These are phyloP conservation scores for maize (Zea mays) DNA, from an alignment of 176 grass and related monocot genomes.

Conservation along the genomic window DNA sequence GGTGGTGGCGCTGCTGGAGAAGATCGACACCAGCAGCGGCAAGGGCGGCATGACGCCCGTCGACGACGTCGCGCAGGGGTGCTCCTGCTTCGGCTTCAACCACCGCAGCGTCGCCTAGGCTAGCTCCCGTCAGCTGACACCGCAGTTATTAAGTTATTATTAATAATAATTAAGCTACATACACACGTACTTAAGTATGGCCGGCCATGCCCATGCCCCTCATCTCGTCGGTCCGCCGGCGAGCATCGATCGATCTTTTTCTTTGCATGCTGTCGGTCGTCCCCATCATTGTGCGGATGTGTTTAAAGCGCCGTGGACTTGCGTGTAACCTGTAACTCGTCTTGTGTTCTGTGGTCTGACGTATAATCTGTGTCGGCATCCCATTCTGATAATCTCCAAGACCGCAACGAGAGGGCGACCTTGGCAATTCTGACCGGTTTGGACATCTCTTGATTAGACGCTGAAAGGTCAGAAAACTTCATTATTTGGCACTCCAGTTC, in stretches of 20 bases:
- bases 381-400: too few species aligned
- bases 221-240: neutral
- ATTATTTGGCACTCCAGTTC: too few species aligned
- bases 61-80: slow-evolving; percentile 33
- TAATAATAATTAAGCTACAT: slow-evolving; percentile 12
- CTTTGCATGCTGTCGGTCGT: neutral
- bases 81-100: slow-evolving; percentile 58
- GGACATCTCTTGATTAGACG: too few species aligned
- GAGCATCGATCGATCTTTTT: neutral
- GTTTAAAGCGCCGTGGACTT: too few species aligned
- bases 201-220: too few species aligned
- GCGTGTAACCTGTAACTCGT: neutral
- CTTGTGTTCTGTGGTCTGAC: neutral
- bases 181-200: neutral
- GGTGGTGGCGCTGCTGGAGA: slow-evolving; percentile 78
- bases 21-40: slow-evolving; percentile 49
- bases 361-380: neutral
- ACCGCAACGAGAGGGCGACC: too few species aligned
- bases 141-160: neutral
- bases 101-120: slow-evolving; percentile 15
- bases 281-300: neutral
- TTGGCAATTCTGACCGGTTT: too few species aligned
- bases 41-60: slow-evolving; percentile 61
- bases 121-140: too few species aligned
- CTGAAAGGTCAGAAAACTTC: too few species aligned